Evolutionary conservation across 306 rosid genomes (phyloP).

Genomic region (Ormosia semicastrata): DNA sequence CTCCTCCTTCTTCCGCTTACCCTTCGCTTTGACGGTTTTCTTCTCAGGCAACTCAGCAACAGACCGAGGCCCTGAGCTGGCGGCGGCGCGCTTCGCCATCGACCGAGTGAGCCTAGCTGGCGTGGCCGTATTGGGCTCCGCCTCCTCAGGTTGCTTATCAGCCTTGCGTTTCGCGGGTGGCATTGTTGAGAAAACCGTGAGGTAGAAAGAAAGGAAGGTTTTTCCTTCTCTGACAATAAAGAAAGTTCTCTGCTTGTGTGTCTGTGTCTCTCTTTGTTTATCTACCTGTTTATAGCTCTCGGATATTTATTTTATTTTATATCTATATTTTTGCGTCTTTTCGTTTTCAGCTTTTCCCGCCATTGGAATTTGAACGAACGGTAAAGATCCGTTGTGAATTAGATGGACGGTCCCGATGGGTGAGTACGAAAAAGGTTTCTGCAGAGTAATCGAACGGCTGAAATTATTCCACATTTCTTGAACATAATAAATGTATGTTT

Average conservation of each 20-base stretch:
- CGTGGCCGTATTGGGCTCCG: background rate
- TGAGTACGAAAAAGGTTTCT: background rate
- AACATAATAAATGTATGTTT: too few species aligned
- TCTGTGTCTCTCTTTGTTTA: too few species aligned
- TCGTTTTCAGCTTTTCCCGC: constrained; percentile 21
- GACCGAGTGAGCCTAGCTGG: constrained; percentile 29
- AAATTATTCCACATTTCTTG: too few species aligned
- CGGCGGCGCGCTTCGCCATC: background rate
- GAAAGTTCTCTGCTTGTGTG: background rate
- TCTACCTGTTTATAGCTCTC: too few species aligned
- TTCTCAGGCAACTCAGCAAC: background rate
- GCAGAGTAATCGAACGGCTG: background rate
- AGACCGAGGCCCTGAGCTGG: background rate
- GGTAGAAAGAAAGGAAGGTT: background rate
- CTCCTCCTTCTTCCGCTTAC: background rate
- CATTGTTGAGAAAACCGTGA: background rate
- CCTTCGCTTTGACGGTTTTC: background rate
- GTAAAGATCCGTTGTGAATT: background rate
- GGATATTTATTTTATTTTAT: background rate
- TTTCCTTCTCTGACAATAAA: background rate
- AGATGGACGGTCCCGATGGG: background rate
- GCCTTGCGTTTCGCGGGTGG: constrained; percentile 19
- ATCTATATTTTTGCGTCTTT: background rate
- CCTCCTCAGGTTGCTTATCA: background rate
- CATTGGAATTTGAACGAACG: constrained; percentile 17